Evolutionary conservation across 306 rosid species (phyloP), one percentile per base, ranked within the genome.

Genomic region (Malus orientalis): DNA sequence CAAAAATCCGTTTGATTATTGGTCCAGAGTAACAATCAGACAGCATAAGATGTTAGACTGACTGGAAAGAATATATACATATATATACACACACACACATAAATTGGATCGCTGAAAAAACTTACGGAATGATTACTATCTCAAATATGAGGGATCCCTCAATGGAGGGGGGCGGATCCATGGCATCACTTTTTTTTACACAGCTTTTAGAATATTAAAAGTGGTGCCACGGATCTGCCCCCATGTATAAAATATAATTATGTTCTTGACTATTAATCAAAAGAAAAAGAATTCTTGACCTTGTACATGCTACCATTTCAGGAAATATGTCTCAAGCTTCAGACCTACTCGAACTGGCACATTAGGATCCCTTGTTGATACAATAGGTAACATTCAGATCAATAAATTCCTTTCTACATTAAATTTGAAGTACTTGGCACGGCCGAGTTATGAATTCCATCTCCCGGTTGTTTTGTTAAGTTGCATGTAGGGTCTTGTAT

Each of bases 301-400:
- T 83, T 29, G 60, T 27, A 54, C 60, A 51, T 65, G n/a, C 49
- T 74, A 58, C 82, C 57, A 64, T 83, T 87, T 76, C 89, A 95
- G 99, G 97, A 95, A 89, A 86, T 95, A 88, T 71, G 72, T 95
- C 76, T 90, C 99, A 76, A 92, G 87, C 86, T 78, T 89, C 44
- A 90, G 91, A 71, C 89, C 89, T 81, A 73, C 86, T 79, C 91
- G 91, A 80, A 78, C 79, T 51, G 97, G 97, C 72, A 87, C 83
- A 51, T 72, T 87, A 59, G 97, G 93, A 63, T 81, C 89, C 25
- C 77, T 86, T 74, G 65, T 85, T 67, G 92, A 92, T 84, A 88
- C 86, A 47, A 73, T 85, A 64, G 99, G 99, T 95, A 87, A 83
- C 29, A 71, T 51, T 65, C 75, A 80, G 78, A 71, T 59, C 45